Evolutionary conservation across 2,329 filamentous ascomycete species (phyloP).

Genomic region (Eurotiales sp.): DNA sequence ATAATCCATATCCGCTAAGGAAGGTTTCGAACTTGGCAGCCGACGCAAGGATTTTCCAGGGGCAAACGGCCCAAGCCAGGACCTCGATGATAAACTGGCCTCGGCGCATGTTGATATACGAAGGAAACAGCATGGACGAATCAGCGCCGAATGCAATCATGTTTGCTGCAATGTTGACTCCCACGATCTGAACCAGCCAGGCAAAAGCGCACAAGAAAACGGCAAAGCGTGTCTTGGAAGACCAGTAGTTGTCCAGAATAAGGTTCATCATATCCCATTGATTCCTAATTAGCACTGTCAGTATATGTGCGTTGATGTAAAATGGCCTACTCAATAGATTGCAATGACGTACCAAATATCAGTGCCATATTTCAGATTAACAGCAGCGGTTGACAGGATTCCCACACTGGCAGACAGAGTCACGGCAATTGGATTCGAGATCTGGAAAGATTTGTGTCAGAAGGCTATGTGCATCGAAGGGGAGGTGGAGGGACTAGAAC

Average conservation of each 20-base stretch:
- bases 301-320: no score
- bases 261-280: conserved; percentile 29
- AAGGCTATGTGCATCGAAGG: neutral
- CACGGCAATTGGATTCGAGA: conserved; percentile 40
- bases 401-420: conserved; percentile 42
- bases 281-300: conserved; percentile 20
- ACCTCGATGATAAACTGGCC: conserved; percentile 51
- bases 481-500: neutral
- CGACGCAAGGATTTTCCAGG: conserved; percentile 58
- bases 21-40: conserved; percentile 56
- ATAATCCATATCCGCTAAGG: conserved; percentile 59
- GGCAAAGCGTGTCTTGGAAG: conserved; percentile 32
- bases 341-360: conserved; percentile 21
- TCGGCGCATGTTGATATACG: conserved; percentile 52
- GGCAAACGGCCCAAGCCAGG: conserved; percentile 54
- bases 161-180: conserved; percentile 38
- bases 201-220: conserved; percentile 38
- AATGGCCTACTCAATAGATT: neutral
- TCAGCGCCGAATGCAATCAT: conserved; percentile 35
- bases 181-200: conserved; percentile 32
- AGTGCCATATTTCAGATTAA: conserved; percentile 41
- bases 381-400: conserved; percentile 43
- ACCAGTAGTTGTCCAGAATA: conserved; percentile 31
- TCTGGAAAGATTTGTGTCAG: conserved; percentile 16
- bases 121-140: conserved; percentile 43